Evolutionary conservation across 2,329 filamentous ascomycete species (phyloP).

Genomic region (Colletotrichum liriopes): DNA sequence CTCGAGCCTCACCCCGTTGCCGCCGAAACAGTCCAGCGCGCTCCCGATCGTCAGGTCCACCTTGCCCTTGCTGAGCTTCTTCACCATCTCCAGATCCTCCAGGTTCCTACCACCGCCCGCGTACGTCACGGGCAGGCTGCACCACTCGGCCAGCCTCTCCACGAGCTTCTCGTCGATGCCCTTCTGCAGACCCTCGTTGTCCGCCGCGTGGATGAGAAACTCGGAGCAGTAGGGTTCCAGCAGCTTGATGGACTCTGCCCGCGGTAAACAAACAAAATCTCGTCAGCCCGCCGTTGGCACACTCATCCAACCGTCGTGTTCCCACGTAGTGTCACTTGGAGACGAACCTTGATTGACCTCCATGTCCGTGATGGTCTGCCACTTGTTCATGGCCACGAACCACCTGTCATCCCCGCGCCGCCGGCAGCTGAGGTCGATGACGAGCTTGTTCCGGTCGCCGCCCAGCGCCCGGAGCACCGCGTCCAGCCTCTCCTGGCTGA

Average conservation of each 20-base stretch:
- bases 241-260: conserved; percentile 81
- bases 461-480: conserved; percentile 81
- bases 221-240: conserved; percentile 96
- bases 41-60: conserved; percentile 97
- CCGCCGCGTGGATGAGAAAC: conserved; percentile 96
- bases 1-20: conserved; percentile 86
- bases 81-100: conserved; percentile 86
- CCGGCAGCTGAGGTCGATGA: conserved; percentile 95
- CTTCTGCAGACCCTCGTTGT: conserved; percentile 93
- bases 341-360: conserved; percentile 82
- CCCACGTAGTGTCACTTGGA: conserved; percentile 5
- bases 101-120: conserved; percentile 91
- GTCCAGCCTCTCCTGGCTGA: conserved; percentile 83
- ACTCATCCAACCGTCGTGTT: not conserved
- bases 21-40: conserved; percentile 95
- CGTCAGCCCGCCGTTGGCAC: conserved; percentile 15
- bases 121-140: conserved; percentile 93
- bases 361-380: conserved; percentile 98
- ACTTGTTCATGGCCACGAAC: conserved; percentile 99
- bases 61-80: conserved; percentile 82
- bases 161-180: conserved; percentile 93
- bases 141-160: conserved; percentile 84
- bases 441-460: conserved; percentile 84
- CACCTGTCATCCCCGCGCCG: conserved; percentile 80
- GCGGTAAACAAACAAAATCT: not conserved